Evolutionary conservation across 2,329 filamentous ascomycete species (phyloP).

Genomic region (Dichotomopilus funicola): DNA sequence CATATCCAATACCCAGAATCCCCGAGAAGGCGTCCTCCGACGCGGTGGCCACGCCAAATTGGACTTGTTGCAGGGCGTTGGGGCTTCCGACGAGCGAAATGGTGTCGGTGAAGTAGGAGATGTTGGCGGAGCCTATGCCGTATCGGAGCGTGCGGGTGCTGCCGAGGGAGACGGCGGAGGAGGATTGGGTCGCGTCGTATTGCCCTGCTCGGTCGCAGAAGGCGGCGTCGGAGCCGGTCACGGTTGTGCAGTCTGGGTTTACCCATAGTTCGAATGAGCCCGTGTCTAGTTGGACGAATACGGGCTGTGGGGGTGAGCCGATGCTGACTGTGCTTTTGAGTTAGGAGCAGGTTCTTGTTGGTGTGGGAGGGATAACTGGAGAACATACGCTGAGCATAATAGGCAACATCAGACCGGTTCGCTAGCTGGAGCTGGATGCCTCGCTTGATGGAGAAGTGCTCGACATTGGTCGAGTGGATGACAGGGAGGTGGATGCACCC

Average conservation of each 20-base stretch:
- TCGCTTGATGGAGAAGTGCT: constrained; percentile 35
- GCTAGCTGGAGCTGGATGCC: constrained; percentile 40
- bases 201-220: constrained; percentile 42
- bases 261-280: constrained; percentile 57
- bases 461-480: constrained; percentile 37
- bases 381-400: constrained; percentile 43
- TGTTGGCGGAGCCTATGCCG: constrained; percentile 45
- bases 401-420: constrained; percentile 48
- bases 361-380: constrained; percentile 14
- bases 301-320: constrained; percentile 47
- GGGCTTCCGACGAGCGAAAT: constrained; percentile 37
- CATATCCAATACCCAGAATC: constrained; percentile 72
- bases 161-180: constrained; percentile 30
- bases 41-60: constrained; percentile 58
- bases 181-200: constrained; percentile 39
- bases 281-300: constrained; percentile 52
- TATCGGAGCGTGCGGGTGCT: constrained; percentile 40
- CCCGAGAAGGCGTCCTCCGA: constrained; percentile 44
- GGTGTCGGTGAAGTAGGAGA: constrained; percentile 44
- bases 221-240: constrained; percentile 35
- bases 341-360: neutral
- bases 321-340: constrained; percentile 37
- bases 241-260: constrained; percentile 51
- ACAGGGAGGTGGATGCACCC: constrained; percentile 36
- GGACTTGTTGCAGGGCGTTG: constrained; percentile 43